Percentiles rank a stretch among this genome's conserved stretches.
These are phyloP conservation scores for Schoenoplectus triqueter DNA, from an alignment of 202 grass and related monocot genomes.

Conservation along the genomic window DNA sequence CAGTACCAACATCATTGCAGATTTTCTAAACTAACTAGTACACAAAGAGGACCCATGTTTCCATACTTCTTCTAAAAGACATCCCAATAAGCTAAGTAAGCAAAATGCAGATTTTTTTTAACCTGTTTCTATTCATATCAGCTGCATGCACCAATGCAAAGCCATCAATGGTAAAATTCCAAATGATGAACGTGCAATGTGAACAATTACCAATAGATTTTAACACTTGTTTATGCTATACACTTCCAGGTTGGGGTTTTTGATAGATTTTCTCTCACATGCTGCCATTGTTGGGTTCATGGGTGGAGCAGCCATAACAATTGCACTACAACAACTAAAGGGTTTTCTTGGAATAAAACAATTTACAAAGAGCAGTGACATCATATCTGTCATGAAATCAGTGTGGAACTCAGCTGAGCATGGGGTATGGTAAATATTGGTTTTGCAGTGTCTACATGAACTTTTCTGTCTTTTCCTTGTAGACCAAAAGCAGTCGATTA, in stretches of 20 bases:
- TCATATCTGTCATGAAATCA: slow-evolving; percentile 90
- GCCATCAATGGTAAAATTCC: neutral
- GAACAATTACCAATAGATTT: neutral
- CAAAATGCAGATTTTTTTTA: neutral
- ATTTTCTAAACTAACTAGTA: neutral
- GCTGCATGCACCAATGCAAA: neutral
- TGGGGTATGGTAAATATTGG: slow-evolving; percentile 50
- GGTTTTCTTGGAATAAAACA: slow-evolving; percentile 71
- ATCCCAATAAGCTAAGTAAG: neutral
- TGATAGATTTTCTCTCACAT: slow-evolving; percentile 95
- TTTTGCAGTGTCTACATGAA: neutral
- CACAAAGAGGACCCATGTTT: neutral
- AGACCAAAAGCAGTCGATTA: neutral
- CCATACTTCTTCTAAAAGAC: neutral
- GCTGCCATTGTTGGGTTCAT: slow-evolving; percentile 98
- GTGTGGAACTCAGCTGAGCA: slow-evolving; percentile 81
- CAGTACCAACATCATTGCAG: no score
- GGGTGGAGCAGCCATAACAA: slow-evolving; percentile 92
- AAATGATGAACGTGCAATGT: neutral
- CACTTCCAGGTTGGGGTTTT: slow-evolving; percentile 77
- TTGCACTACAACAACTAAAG: slow-evolving; percentile 94
- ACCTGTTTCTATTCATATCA: neutral
- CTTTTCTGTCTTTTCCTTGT: slow-evolving; percentile 2
- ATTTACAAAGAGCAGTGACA: slow-evolving; percentile 89
- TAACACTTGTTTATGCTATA: slow-evolving; percentile 24